These are phyloP conservation scores for Cornus controversa DNA, from an alignment of 148 eudicot genomes.

Conservation along the genomic window DNA sequence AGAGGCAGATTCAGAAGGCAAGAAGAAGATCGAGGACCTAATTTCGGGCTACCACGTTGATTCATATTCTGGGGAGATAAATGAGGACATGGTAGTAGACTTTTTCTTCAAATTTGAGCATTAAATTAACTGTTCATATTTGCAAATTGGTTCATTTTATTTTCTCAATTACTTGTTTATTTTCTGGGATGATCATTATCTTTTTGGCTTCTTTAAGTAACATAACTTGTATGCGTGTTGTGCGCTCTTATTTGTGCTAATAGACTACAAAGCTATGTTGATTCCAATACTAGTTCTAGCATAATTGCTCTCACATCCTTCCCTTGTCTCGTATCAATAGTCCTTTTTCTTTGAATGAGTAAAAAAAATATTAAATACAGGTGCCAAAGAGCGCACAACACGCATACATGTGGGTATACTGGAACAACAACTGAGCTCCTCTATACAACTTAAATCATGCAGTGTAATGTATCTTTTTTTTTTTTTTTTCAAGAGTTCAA, in stretches of 20 bases:
- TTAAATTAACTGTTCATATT: background rate
- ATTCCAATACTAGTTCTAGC: background rate
- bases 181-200: background rate
- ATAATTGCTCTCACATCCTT: background rate
- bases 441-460: no score
- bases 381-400: no score
- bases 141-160: constrained; percentile 7
- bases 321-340: background rate
- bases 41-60: constrained; percentile 32
- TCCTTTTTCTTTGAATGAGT: no score
- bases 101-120: constrained; percentile 1
- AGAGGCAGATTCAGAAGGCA: constrained; percentile 41
- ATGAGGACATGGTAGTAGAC: constrained; percentile 56
- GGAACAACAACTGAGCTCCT: no score
- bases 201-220: background rate
- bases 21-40: constrained; percentile 28
- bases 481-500: no score
- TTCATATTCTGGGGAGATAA: constrained; percentile 36
- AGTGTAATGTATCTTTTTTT: no score
- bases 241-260: background rate
- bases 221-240: background rate
- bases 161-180: background rate
- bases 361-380: no score
- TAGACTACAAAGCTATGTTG: no score
- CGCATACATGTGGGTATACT: no score